These are phyloP conservation scores for Crepidotus variabilis DNA, from an alignment of 768 basidiomycete genomes.

Conservation along the genomic window DNA sequence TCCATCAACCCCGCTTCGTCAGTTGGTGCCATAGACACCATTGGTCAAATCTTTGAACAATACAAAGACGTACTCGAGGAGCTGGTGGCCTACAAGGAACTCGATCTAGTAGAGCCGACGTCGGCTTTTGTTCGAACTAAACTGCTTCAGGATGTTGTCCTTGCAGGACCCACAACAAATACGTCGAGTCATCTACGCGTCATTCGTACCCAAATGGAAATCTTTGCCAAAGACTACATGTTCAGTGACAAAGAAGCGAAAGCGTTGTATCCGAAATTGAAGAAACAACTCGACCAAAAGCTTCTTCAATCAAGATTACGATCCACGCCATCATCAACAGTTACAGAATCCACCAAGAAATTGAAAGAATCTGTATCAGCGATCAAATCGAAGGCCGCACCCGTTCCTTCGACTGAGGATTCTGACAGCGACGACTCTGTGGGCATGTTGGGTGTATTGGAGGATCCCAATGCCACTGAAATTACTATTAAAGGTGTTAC, in stretches of 20 bases:
- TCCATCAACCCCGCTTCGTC: slow-evolving; percentile 25
- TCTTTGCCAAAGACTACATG: slow-evolving; percentile 56
- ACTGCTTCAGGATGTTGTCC: slow-evolving; percentile 47
- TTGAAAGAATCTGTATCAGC: background rate
- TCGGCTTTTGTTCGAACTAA: slow-evolving; percentile 60
- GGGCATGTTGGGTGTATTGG: slow-evolving; percentile 73
- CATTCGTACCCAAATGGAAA: slow-evolving; percentile 43
- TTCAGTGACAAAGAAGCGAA: slow-evolving; percentile 71
- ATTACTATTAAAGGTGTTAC: slow-evolving; percentile 52
- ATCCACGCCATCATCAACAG: background rate
- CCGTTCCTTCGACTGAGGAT: slow-evolving; percentile 22
- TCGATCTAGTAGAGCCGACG: slow-evolving; percentile 24
- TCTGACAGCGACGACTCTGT: slow-evolving; percentile 47
- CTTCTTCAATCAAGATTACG: slow-evolving; percentile 39
- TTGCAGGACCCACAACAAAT: slow-evolving; percentile 29
- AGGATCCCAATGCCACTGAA: slow-evolving; percentile 55
- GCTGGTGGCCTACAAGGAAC: slow-evolving; percentile 1
- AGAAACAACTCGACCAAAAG: slow-evolving; percentile 41
- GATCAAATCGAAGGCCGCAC: background rate
- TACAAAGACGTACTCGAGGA: slow-evolving; percentile 5
- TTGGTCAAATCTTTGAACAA: background rate
- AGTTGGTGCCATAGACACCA: slow-evolving; percentile 15
- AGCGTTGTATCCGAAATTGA: slow-evolving; percentile 48
- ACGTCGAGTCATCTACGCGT: slow-evolving; percentile 25
- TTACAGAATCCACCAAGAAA: slow-evolving; percentile 3